Conservation (phyloP, 768 basidiomycete genomes). For the Lentinus tigrinus region DNA sequence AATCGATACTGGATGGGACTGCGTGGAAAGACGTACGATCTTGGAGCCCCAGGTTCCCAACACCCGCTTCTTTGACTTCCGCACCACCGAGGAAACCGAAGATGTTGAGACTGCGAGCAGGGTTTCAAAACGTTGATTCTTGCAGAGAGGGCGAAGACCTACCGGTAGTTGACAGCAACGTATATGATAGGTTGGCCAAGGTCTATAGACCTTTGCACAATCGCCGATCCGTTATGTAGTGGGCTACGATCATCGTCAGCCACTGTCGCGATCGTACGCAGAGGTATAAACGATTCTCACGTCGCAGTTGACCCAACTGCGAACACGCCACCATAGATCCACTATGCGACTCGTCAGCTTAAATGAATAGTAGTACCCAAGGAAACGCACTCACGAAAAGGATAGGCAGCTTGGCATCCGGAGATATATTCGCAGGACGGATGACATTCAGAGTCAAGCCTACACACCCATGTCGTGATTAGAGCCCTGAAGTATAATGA, state of each 20-base stretch:
- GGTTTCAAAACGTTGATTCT: constrained; percentile 26
- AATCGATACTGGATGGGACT: neutral
- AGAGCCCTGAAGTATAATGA: neutral
- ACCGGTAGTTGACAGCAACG: constrained; percentile 53
- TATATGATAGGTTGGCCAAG: constrained; percentile 47
- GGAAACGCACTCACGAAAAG: constrained; percentile 3
- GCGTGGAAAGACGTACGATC: constrained; percentile 33
- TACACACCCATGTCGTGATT: neutral
- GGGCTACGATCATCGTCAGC: neutral
- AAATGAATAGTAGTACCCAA: neutral
- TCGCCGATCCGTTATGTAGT: constrained; percentile 38
- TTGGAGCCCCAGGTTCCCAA: constrained; percentile 47
- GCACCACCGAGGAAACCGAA: constrained; percentile 40
- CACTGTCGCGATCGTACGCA: neutral
- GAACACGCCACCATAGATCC: constrained; percentile 8
- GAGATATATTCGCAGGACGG: neutral
- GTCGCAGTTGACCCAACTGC: neutral
- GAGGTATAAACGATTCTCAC: neutral
- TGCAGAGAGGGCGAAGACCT: neutral
- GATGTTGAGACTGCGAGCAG: constrained; percentile 14
- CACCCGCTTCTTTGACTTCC: constrained; percentile 35
- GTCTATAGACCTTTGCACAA: constrained; percentile 45
- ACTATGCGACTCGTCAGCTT: neutral
- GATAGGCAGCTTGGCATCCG: constrained; percentile 4
- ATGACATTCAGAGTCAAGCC: neutral